These are phyloP conservation scores for Gossypium davidsonii DNA, from an alignment of 441 rosid species.

Conservation along the genomic window DNA sequence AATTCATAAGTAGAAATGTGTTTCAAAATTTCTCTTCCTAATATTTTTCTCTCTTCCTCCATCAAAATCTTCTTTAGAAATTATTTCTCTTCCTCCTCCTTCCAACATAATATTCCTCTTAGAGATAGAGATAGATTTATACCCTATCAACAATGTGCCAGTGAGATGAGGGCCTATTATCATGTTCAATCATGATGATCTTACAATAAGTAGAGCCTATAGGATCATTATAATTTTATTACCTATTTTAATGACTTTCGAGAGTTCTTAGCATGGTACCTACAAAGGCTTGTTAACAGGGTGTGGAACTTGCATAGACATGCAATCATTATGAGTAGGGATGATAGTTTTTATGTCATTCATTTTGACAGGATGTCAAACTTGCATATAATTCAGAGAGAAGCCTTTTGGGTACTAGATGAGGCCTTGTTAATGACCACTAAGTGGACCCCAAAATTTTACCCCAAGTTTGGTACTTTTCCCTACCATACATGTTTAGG, in stretches of 20 bases:
- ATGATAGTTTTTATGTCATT: not conserved
- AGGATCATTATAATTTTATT: too few species aligned
- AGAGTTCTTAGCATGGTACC: not conserved
- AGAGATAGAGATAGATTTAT: not conserved
- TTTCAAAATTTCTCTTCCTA: not conserved
- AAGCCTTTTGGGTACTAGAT: not conserved
- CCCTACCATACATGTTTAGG: not conserved
- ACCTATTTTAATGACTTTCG: not conserved
- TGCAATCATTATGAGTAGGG: not conserved
- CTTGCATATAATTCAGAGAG: not conserved
- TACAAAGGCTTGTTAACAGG: not conserved
- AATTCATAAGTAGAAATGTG: not conserved
- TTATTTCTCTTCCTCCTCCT: not conserved
- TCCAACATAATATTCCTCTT: not conserved
- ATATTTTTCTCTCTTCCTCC: not conserved
- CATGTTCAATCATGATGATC: not conserved
- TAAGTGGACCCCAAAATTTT: not conserved
- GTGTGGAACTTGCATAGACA: not conserved
- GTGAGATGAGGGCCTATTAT: not conserved
- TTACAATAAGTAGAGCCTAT: too few species aligned
- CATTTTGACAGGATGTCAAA: not conserved
- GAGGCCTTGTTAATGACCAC: not conserved
- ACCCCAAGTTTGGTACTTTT: not conserved
- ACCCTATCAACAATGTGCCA: not conserved
- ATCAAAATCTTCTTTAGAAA: not conserved